These are phyloP conservation scores for Raphidocelis subcapitata DNA, from an alignment of 139 green algal genomes.

Conservation along the genomic window DNA sequence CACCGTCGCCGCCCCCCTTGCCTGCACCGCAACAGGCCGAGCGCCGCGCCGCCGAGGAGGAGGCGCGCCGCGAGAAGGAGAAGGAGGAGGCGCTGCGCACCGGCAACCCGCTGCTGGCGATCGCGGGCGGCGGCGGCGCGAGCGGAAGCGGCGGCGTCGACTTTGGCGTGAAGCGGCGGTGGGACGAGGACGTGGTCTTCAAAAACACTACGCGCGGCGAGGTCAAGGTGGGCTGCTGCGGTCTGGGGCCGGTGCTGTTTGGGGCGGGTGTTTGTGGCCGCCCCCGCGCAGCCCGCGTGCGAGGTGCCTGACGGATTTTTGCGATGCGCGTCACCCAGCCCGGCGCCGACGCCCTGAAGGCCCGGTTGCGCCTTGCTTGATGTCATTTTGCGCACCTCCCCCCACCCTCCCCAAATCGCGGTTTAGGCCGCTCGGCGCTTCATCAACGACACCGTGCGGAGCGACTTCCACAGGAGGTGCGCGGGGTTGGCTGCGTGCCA, in stretches of 20 bases:
- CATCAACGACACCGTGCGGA: conserved; percentile 99
- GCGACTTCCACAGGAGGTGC: conserved; percentile 96
- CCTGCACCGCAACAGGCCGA: conserved; percentile 31
- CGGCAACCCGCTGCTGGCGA: conserved; percentile 91
- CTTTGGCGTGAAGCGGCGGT: conserved; percentile 45
- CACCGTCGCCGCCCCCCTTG: no score
- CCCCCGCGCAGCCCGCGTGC: neutral
- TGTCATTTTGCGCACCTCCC: no score
- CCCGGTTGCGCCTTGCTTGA: no score
- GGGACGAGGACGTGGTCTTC: conserved; percentile 99
- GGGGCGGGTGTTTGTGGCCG: neutral
- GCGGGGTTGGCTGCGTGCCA: conserved; percentile 25
- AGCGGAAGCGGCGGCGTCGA: conserved; percentile 14
- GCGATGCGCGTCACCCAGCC: no score
- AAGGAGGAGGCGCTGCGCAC: conserved; percentile 71
- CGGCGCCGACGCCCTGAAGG: no score
- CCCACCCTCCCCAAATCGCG: no score
- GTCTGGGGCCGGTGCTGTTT: no score
- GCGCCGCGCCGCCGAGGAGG: conserved; percentile 48
- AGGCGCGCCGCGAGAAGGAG: conserved; percentile 42
- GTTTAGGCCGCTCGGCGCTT: conserved; percentile 79
- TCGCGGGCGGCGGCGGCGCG: conserved; percentile 27
- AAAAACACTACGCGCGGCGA: conserved; percentile 88
- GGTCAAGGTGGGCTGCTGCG: conserved; percentile 60
- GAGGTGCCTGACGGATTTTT: no score